Evolutionary conservation across 495 filamentous ascomycete species (phyloP), one percentile per base, ranked within the genome.

Genomic region (Penicillium bovifimosum): DNA sequence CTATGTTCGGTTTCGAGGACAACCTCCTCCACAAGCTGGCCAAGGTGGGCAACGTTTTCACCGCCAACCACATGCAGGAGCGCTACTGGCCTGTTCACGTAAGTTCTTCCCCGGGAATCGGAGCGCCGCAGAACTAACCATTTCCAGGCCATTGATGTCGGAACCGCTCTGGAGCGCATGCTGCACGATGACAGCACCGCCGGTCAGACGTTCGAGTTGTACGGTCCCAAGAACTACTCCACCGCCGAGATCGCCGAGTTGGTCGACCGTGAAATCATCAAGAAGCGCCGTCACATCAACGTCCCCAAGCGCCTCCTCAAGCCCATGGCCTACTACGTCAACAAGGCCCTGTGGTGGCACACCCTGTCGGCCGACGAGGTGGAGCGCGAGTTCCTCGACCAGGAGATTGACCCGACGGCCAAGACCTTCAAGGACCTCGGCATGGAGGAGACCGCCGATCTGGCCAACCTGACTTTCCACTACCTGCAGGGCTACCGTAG

Each of bases 391-490:
- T 96, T 93, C 76, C 82, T 95, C 58, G 88, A 97, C 69, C 95
- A 97, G 70, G 78, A 81, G 60, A 93, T 99, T 62, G 93, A 99
- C 74, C 79, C 80, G 40, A 84, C 75, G 3, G 92, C 93, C 42
- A 97, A 96, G 80, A 96, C 95, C 6, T 95, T 97, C 80, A 86
- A 86, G 72, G 91, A 97, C 66, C 76, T 99, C 38, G 88, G 82
- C 44, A 95, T 99, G 61, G 84, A 59, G 14, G 61, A 87, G 71
- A 86, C 91, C 16, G 85, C 79, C 36, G 89, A 96, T 44, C 76
- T 97, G 55, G 83, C 78, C 69, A 81, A 85, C 65, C 80, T 86
- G 60, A 93, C 88, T 45, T 96, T 87, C 71, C 86, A 93, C 64
- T 98, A 98, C 72, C 66, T 96, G 82, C 83, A 90, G 83, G 83